phyloP scores from a whole-genome alignment of 139 green algal species.

The Zygnema cylindricum region DNA sequence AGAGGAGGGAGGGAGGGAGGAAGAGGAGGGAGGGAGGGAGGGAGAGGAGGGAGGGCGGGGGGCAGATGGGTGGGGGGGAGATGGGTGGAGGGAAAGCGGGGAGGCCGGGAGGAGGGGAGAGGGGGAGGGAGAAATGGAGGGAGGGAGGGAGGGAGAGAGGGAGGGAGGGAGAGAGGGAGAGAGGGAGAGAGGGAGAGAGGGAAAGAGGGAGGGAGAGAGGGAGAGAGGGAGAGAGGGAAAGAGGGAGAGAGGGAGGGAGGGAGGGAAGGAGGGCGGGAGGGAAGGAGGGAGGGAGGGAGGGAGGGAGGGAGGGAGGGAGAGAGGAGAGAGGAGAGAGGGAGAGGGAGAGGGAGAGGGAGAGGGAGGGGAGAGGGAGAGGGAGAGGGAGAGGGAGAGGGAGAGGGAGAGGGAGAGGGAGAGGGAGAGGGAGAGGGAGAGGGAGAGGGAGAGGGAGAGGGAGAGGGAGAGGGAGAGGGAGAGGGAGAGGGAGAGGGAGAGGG shows the following conservation, averaged over 20 bases:
- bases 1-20: neutral
- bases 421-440: neutral
- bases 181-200: neutral
- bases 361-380: neutral
- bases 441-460: neutral
- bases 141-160: neutral
- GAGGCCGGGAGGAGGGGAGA: neutral
- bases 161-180: neutral
- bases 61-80: neutral
- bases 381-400: neutral
- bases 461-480: neutral
- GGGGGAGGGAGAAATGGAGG: neutral
- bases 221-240: neutral
- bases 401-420: neutral
- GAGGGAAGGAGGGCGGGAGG: neutral
- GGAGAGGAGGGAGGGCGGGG: constrained; percentile 1
- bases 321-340: neutral
- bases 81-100: neutral
- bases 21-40: neutral
- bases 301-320: neutral
- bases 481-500: neutral
- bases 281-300: constrained; percentile 11
- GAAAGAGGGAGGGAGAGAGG: neutral
- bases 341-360: constrained; percentile 1
- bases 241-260: constrained; percentile 10